phyloP scores from a whole-genome alignment of 768 basidiomycete species.

The Amanita pallidorosea region DNA sequence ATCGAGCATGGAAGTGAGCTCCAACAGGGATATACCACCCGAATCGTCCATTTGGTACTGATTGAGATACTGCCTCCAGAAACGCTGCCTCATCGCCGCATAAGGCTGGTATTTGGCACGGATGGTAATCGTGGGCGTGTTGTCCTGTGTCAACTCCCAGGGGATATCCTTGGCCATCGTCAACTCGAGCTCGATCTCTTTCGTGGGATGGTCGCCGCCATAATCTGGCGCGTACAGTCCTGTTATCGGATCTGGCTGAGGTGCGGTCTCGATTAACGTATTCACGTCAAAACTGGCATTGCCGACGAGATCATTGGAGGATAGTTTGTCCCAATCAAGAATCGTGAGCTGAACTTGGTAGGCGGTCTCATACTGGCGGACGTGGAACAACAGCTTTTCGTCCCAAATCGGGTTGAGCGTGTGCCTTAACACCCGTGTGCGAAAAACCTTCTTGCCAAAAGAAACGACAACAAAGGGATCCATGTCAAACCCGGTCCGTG shows the following conservation, averaged over 20 bases:
- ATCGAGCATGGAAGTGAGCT: conserved; percentile 92
- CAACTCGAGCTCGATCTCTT: conserved; percentile 59
- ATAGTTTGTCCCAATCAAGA: conserved; percentile 95
- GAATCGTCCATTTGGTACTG: conserved; percentile 90
- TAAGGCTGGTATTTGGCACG: conserved; percentile 96
- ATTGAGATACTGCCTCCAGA: conserved; percentile 82
- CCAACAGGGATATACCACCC: conserved; percentile 61
- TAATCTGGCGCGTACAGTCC: conserved; percentile 45
- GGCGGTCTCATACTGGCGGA: conserved; percentile 72
- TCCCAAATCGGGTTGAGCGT: conserved; percentile 83
- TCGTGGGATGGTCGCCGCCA: conserved; percentile 55
- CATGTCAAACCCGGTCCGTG: conserved; percentile 88
- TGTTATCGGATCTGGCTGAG: conserved; percentile 49
- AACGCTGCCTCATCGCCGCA: conserved; percentile 77
- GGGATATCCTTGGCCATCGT: conserved; percentile 46
- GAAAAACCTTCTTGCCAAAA: conserved; percentile 95
- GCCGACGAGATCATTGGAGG: conserved; percentile 82
- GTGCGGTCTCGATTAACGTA: conserved; percentile 56
- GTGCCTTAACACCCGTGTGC: conserved; percentile 82
- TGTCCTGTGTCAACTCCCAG: conserved; percentile 69
- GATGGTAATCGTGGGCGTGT: conserved; percentile 53
- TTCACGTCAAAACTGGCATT: conserved; percentile 62
- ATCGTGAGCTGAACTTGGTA: conserved; percentile 76
- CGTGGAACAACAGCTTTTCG: conserved; percentile 93
- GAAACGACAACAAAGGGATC: conserved; percentile 94